These are phyloP conservation scores for Diospyros kaki DNA, from an alignment of 148 eudicot genomes.

Conservation along the genomic window DNA sequence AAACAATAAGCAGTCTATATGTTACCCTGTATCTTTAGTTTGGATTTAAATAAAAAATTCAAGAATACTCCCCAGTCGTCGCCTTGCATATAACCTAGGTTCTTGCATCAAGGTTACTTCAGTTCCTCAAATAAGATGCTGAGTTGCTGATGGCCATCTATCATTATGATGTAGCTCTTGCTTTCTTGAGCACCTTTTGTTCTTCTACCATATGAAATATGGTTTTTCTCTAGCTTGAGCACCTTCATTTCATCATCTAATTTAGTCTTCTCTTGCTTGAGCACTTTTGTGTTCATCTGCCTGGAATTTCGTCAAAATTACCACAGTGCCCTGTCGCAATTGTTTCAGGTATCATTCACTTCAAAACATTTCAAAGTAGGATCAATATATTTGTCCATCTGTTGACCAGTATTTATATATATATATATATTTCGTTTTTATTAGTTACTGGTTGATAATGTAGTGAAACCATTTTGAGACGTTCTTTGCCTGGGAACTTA, in stretches of 20 bases:
- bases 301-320: neutral
- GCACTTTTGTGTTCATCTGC: neutral
- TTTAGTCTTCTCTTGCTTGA: neutral
- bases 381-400: neutral
- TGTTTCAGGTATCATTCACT: neutral
- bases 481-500: constrained; percentile 1
- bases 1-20: no score
- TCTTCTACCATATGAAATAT: neutral
- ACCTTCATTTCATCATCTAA: no score
- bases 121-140: neutral
- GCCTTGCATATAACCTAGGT: constrained; percentile 6
- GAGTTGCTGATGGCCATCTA: neutral
- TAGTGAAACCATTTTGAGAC: constrained; percentile 2
- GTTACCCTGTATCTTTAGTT: neutral
- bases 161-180: neutral
- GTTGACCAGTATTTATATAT: no score
- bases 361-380: neutral
- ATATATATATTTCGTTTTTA: neutral
- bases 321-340: neutral
- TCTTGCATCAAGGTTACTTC: neutral
- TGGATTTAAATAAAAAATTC: neutral
- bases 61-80: neutral
- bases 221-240: no score
- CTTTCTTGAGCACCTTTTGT: constrained; percentile 2
- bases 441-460: neutral